These are phyloP conservation scores for Fraxinus paxiana DNA, from an alignment of 305 asterid genomes.

Conservation along the genomic window DNA sequence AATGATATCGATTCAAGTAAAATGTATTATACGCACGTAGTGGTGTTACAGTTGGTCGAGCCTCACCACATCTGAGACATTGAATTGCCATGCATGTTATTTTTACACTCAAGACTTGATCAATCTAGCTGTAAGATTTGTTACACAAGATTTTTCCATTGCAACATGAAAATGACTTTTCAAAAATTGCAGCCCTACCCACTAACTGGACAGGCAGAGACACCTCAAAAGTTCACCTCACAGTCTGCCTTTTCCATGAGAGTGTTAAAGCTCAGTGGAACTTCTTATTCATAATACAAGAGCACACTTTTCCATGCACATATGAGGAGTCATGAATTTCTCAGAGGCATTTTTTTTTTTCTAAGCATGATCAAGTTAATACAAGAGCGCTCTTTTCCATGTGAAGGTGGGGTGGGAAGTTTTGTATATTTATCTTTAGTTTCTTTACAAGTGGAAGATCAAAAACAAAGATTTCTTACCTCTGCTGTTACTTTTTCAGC, in stretches of 20 bases:
- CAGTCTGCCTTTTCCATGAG: constrained; percentile 22
- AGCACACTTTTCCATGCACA: constrained; percentile 33
- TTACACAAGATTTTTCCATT: neutral
- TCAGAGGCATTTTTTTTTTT: neutral
- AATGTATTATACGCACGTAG: neutral
- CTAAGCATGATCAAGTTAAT: neutral
- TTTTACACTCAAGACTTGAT: neutral
- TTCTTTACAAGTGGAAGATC: constrained; percentile 64
- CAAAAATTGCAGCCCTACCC: constrained; percentile 29
- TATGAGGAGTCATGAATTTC: constrained; percentile 23
- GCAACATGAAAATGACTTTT: constrained; percentile 39
- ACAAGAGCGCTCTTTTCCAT: constrained; percentile 69
- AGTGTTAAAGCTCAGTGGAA: constrained; percentile 22
- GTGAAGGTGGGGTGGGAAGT: constrained; percentile 35
- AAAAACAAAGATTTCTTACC: constrained; percentile 53
- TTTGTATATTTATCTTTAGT: constrained; percentile 31
- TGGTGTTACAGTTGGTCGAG: neutral
- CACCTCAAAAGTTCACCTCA: constrained; percentile 27
- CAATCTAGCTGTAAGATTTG: neutral
- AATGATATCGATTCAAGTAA: neutral
- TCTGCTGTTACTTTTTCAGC: constrained; percentile 70
- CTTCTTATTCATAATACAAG: constrained; percentile 23
- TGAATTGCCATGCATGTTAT: neutral
- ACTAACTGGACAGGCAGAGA: constrained; percentile 26
- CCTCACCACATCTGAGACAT: neutral